Conservation (phyloP, 2,329 filamentous ascomycete species). For the Calonectria pseudoreteaudii region DNA sequence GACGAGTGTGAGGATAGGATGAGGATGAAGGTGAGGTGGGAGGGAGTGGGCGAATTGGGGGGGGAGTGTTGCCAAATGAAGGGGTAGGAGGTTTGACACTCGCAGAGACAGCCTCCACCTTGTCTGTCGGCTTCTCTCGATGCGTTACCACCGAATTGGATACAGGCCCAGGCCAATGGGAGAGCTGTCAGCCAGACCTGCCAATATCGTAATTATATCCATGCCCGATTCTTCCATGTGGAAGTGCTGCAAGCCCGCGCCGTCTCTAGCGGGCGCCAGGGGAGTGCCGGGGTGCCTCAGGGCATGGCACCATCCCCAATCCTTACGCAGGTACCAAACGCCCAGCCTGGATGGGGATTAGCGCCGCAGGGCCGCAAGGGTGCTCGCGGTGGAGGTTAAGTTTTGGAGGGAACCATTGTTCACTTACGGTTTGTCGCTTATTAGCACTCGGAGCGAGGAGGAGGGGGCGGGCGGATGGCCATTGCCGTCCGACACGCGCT, state of each 20-base stretch:
- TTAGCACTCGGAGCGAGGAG: background rate
- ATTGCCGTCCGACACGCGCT: background rate
- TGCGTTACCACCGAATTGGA: slow-evolving; percentile 7
- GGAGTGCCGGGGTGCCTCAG: slow-evolving; percentile 23
- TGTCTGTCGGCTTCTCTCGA: background rate
- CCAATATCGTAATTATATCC: slow-evolving; percentile 11
- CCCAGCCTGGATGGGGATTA: slow-evolving; percentile 28
- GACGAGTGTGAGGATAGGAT: background rate
- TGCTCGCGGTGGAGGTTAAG: background rate
- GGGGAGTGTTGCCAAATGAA: slow-evolving; percentile 24
- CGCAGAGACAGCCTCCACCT: background rate
- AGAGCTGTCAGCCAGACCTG: background rate
- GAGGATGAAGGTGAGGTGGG: background rate
- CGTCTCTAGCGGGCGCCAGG: slow-evolving; percentile 4
- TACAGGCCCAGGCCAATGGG: background rate
- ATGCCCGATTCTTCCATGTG: slow-evolving; percentile 34
- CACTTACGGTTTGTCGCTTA: background rate
- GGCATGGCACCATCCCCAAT: slow-evolving; percentile 34
- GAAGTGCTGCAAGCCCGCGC: slow-evolving; percentile 23
- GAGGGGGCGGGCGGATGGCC: background rate
- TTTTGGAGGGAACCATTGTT: slow-evolving; percentile 21
- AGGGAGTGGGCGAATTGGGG: slow-evolving; percentile 1
- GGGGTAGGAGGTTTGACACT: slow-evolving; percentile 7
- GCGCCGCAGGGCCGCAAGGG: slow-evolving; percentile 18
- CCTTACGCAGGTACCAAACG: slow-evolving; percentile 36